A percentile compares a stretch with the other conserved stretches of the same genome.
phyloP scores from a whole-genome alignment of 805 yeast genomes.

The Torulaspora indica region DNA sequence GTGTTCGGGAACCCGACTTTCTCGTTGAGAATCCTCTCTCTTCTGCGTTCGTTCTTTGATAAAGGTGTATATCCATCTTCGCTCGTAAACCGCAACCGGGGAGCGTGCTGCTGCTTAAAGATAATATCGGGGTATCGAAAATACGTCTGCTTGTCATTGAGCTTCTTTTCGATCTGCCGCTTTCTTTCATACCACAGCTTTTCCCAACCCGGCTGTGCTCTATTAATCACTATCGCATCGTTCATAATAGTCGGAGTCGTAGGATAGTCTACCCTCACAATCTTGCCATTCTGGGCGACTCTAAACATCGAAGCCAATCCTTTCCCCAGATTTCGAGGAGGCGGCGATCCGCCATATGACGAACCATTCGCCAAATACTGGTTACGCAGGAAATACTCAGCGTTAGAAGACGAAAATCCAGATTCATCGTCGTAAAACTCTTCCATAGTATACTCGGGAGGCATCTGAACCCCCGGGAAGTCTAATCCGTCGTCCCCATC shows the following conservation, averaged over 20 bases:
- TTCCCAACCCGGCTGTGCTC: constrained; percentile 23
- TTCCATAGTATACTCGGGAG: constrained; percentile 32
- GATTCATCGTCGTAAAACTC: constrained; percentile 35
- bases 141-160: constrained; percentile 15
- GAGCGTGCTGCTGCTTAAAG: constrained; percentile 12
- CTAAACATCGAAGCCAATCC: constrained; percentile 19
- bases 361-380: constrained; percentile 12
- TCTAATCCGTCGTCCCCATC: constrained; percentile 18
- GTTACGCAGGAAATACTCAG: constrained; percentile 17
- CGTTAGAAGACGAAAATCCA: constrained; percentile 13
- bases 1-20: constrained; percentile 26
- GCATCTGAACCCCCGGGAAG: constrained; percentile 29
- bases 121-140: constrained; percentile 26
- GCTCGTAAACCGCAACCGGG: constrained; percentile 6
- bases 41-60: constrained; percentile 26
- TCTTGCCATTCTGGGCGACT: constrained; percentile 31
- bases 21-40: constrained; percentile 19
- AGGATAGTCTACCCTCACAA: constrained; percentile 36
- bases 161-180: constrained; percentile 18
- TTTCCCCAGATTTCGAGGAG: constrained; percentile 6
- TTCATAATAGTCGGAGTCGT: constrained; percentile 31
- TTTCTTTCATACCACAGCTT: constrained; percentile 23
- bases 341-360: constrained; percentile 14
- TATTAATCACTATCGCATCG: constrained; percentile 33
- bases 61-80: constrained; percentile 25